These are phyloP conservation scores for Verticillium nubilum DNA, from an alignment of 2,329 filamentous ascomycete species.

Conservation along the genomic window DNA sequence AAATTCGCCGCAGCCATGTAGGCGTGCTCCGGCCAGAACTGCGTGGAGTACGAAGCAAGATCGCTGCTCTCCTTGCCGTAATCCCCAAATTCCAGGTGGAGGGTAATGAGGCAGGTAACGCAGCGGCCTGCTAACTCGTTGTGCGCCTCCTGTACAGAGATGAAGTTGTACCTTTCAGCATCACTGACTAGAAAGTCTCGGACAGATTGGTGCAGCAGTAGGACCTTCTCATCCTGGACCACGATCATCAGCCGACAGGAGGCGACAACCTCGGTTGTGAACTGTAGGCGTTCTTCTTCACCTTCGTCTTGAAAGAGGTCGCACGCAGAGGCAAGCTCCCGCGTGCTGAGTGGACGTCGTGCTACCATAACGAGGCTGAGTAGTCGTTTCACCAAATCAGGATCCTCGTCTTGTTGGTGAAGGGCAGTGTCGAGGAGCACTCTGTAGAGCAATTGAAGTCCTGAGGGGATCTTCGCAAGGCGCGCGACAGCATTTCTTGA, in stretches of 20 bases:
- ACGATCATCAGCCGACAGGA: conserved; percentile 2
- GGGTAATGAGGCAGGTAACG: neutral
- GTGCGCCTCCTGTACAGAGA: neutral
- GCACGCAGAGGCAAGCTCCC: neutral
- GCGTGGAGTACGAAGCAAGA: neutral
- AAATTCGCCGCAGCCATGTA: neutral
- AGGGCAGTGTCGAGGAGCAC: no score
- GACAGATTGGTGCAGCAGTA: neutral
- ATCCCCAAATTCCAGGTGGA: no score
- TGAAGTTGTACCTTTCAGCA: neutral
- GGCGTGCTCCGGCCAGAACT: neutral
- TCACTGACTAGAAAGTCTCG: neutral
- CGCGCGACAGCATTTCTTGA: neutral
- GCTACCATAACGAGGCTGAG: no score
- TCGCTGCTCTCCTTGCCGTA: no score
- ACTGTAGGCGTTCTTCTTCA: neutral
- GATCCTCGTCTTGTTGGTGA: no score
- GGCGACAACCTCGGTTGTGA: neutral
- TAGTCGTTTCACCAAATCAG: no score
- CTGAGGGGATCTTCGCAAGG: neutral
- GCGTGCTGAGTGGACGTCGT: no score
- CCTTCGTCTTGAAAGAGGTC: neutral
- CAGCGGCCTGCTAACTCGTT: neutral
- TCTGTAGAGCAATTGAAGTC: neutral
- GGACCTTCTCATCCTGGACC: conserved; percentile 4